Evolutionary conservation across 306 rosid species (phyloP).

Genomic region (Lathyrus sativus): DNA sequence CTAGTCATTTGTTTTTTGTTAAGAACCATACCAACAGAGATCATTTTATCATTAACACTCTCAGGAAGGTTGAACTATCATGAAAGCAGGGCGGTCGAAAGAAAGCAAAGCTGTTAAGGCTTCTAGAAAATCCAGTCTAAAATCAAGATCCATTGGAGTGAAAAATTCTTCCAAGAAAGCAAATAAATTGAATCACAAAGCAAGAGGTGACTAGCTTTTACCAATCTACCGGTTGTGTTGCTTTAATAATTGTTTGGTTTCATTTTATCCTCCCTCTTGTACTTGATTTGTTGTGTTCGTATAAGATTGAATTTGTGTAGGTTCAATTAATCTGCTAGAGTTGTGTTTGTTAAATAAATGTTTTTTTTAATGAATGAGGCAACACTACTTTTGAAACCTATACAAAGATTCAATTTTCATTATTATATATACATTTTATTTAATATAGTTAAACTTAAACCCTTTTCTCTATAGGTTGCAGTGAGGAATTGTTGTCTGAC

Average conservation of each 20-base stretch:
- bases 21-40: constrained; percentile 10
- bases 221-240: constrained; percentile 10
- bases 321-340: constrained; percentile 10
- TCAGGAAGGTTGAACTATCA: constrained; percentile 46
- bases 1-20: background rate
- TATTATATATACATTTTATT: constrained; percentile 17
- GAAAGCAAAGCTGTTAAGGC: constrained; percentile 43
- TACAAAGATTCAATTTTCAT: constrained; percentile 15
- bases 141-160: constrained; percentile 37
- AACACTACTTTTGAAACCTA: constrained; percentile 1
- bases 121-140: constrained; percentile 41
- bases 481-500: constrained; percentile 39
- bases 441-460: constrained; percentile 13
- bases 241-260: background rate
- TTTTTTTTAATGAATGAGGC: constrained; percentile 20
- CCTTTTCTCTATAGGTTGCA: constrained; percentile 36
- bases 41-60: constrained; percentile 16
- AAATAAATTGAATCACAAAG: constrained; percentile 33
- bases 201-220: constrained; percentile 46
- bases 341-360: constrained; percentile 11
- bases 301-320: background rate
- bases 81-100: constrained; percentile 44
- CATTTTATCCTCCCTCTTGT: background rate
- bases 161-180: constrained; percentile 47
- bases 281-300: constrained; percentile 7